These are phyloP conservation scores for Penicillium coffeae DNA, from an alignment of 495 filamentous ascomycete species.

Conservation along the genomic window DNA sequence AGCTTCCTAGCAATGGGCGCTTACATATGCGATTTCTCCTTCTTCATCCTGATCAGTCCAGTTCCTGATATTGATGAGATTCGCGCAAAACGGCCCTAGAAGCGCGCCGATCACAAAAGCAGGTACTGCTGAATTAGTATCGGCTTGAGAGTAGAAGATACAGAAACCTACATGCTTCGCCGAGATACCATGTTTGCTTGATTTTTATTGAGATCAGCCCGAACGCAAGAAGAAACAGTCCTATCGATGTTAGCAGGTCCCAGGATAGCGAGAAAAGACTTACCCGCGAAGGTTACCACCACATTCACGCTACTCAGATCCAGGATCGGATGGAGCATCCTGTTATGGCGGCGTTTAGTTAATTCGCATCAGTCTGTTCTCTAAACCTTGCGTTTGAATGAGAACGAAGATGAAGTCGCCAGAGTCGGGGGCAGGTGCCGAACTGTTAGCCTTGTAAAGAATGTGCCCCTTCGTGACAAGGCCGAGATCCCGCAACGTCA, in stretches of 20 bases:
- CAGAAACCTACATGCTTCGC: slow-evolving; percentile 50
- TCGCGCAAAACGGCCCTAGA: slow-evolving; percentile 47
- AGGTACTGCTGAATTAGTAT: slow-evolving; percentile 37
- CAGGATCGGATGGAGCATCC: slow-evolving; percentile 45
- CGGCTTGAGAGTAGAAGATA: background rate
- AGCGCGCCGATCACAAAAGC: slow-evolving; percentile 45
- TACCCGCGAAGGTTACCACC: slow-evolving; percentile 43
- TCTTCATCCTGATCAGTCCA: slow-evolving; percentile 35
- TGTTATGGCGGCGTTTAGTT: background rate
- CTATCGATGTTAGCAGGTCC: slow-evolving; percentile 7
- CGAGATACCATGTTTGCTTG: slow-evolving; percentile 53
- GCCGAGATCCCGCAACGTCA: background rate
- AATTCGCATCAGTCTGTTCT: no score
- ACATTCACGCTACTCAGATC: slow-evolving; percentile 52
- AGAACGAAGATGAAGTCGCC: no score
- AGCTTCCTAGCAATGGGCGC: no score
- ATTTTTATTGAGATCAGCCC: slow-evolving; percentile 51
- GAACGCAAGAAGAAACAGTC: slow-evolving; percentile 31
- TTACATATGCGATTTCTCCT: slow-evolving; percentile 43
- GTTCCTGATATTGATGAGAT: slow-evolving; percentile 41
- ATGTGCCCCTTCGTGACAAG: background rate
- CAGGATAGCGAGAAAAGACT: slow-evolving; percentile 1
- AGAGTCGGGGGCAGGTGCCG: no score
- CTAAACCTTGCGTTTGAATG: no score
- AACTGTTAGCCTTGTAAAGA: no score